A percentile compares a stretch with the other conserved stretches of the same genome.
phyloP scores from a whole-genome alignment of 805 yeast species.

The Yamadazyma paraphyllophila region DNA sequence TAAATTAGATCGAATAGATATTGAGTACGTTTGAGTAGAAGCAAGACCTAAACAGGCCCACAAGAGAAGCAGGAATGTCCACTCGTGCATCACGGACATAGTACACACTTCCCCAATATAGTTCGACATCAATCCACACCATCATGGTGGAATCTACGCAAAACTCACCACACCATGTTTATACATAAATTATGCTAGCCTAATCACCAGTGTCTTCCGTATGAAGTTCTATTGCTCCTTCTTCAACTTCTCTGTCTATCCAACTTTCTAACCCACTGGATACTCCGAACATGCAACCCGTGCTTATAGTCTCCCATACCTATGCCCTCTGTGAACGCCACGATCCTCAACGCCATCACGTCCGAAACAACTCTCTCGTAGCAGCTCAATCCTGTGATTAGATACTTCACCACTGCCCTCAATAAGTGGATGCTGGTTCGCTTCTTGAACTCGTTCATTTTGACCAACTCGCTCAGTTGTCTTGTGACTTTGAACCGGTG shows the following conservation, averaged over 20 bases:
- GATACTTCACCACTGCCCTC: constrained; percentile 17
- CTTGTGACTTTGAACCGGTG: not conserved
- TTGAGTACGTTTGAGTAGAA: no score
- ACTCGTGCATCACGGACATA: no score
- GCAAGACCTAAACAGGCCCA: no score
- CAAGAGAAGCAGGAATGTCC: no score
- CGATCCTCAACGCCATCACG: constrained; percentile 33
- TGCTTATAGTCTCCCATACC: constrained; percentile 23
- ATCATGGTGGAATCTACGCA: no score
- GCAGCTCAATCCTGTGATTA: constrained; percentile 34
- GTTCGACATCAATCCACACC: no score
- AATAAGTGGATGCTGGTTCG: constrained; percentile 2
- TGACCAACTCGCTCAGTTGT: not conserved
- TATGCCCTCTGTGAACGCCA: constrained; percentile 26
- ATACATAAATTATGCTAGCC: no score
- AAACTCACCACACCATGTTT: no score
- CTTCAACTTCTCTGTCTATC: no score
- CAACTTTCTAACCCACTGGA: constrained; percentile 24
- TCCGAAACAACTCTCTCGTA: constrained; percentile 44
- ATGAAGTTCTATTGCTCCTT: no score
- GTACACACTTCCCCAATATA: no score
- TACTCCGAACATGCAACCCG: constrained; percentile 25
- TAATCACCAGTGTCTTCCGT: no score
- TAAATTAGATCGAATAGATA: constrained; percentile 23
- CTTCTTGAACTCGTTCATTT: constrained; percentile 2